Base-by-base conservation (phyloP, 1,284 basidiomycete species). In the Puccinia novopanici region DNA sequence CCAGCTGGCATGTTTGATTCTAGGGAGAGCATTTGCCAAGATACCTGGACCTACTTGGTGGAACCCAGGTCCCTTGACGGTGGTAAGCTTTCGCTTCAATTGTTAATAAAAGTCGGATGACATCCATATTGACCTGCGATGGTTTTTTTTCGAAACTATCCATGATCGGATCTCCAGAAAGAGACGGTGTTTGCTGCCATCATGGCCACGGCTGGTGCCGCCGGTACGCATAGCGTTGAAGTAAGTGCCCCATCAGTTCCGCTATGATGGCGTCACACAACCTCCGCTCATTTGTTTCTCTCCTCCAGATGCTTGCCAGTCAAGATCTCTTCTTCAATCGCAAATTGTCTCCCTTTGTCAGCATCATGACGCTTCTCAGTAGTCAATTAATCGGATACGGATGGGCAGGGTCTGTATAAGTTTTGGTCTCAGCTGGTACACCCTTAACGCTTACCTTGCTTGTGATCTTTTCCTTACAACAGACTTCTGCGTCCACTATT, bases 181-280 rank as follows among this genome's bases (percentile, higher is more conserved):
- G 77, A 80, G 34, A 80, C 77, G 63, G 77, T 80, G 5, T 80
- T 80, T 37, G 59, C 52, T 52, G 67, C 77, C 34, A 71, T 80
- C 19, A 63, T 80, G 55, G 70, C 68, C 15, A 80, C 77, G 4
- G 55, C 67, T 52, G 70, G 68, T n/a, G 42, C 68, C 9, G 55
- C 65, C 22, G 67, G 77, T 40, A 71, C 68, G 9, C 57, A 37
- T 12, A 72, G 55, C 34, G 57, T 80, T 4, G 77, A 80, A 61
- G 77, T 80, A 48, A 50, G 77, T 65, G 24, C 8, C 24, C 12
- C 15, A 40, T 27, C n/a, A 13, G 13, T 78, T 27, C 24, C 40
- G 59, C 48, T 52, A 17, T n/a, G 22, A 2, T 10, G 34, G 19
- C n/a, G n/a, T n/a, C n/a, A n/a, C n/a, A n/a, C n/a, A 24, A 3